phyloP scores from a whole-genome alignment of 257 asterid genomes.

The Petunia axillaris region DNA sequence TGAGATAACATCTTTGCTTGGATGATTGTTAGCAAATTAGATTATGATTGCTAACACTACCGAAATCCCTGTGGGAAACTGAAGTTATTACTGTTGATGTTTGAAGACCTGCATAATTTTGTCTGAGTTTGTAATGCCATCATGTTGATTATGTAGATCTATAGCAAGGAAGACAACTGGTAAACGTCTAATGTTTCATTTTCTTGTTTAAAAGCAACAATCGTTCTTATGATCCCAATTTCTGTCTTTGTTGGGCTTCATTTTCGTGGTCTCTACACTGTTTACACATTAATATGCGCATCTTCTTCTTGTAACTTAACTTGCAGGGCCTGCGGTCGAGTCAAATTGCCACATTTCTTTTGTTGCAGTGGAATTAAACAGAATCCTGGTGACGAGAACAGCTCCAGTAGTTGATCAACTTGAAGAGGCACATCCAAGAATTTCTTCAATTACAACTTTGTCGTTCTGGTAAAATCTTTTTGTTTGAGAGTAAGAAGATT shows the following conservation, averaged over 20 bases:
- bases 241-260: not conserved
- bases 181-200: not conserved
- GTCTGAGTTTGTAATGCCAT: not conserved
- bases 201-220: not conserved
- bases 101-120: not conserved
- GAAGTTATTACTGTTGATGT: not conserved
- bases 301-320: conserved; percentile 22
- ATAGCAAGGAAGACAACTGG: conserved; percentile 5
- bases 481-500: conserved; percentile 9
- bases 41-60: too few relatives aligned
- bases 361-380: conserved; percentile 86
- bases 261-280: not conserved
- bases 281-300: not conserved
- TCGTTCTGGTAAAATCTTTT: not conserved
- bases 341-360: conserved; percentile 87
- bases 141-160: not conserved
- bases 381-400: conserved; percentile 43
- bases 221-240: not conserved
- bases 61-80: not conserved
- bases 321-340: conserved; percentile 90
- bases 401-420: conserved; percentile 6
- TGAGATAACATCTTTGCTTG: conserved; percentile 7
- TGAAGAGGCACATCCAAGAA: not conserved
- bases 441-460: conserved; percentile 20
- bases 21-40: not conserved